Base-by-base conservation (phyloP, 176 grass and related monocot genomes). In the Oryza nivara region DNA sequence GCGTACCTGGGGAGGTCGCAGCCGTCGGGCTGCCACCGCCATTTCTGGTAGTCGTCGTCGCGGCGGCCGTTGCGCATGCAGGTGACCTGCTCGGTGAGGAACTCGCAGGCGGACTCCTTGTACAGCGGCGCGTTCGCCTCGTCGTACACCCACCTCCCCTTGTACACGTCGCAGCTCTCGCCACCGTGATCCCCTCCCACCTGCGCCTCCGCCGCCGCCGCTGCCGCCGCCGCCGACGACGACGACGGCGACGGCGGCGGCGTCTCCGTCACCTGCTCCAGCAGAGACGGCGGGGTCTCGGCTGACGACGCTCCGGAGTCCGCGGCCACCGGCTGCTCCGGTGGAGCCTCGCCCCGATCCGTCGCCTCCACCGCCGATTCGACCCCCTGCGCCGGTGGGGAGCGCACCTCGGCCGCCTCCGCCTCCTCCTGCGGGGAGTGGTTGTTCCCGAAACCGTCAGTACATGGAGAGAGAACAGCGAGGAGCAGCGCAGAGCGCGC, bases 1-100 rank as follows among this genome's bases (percentile, higher is more conserved):
- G 11, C 17, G 51, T 88, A 97, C 94, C 90, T 93, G 15, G 94
- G 94, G 34, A 97, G 92, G 75, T 79, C 70, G 84, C 94, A 97
- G 12, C 72, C 90, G 65, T 90, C 81, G 30, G 94, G 94, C 66
- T 97, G 94, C 94, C 94, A 97, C 54, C 88, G 90, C 94, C 94
- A 97, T 75, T 94, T 94, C 94, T 97, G 94, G 82, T 89, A 97
- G 52, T 68, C 60, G 82, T 94, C 94, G 82, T 94, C 92, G 66
- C 56, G 85, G 72, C 94, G 89, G 87, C 94, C 94, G 90, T 97
- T 97, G 77, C 94, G 89, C 90, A 85, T 94, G 90, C 94, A 97
- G 80, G 90, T 92, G 75, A 97, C 94, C 86, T 97, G 94, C 86
- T 97, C 94, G 11, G 94, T 97, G 11, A 97, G 90, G 90, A 97